Conservation (phyloP, 2,329 filamentous ascomycete species). For the Ploettnerulaceae sp. region DNA sequence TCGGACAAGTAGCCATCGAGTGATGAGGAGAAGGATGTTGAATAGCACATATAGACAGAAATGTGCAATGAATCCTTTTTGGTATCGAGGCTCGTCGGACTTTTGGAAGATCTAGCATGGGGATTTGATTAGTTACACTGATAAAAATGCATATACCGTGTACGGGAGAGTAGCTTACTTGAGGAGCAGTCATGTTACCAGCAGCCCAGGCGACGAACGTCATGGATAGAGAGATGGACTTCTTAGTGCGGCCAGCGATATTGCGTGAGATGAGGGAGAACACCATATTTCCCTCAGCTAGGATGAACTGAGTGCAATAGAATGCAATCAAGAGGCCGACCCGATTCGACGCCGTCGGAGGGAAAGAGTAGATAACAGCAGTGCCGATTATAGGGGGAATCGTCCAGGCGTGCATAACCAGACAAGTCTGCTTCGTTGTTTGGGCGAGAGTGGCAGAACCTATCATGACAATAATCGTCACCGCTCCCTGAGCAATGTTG, state of each 20-base stretch:
- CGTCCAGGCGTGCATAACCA: conserved; percentile 24
- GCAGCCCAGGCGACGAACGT: conserved; percentile 55
- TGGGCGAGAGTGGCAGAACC: conserved; percentile 23
- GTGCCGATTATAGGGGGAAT: conserved; percentile 26
- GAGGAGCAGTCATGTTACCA: conserved; percentile 50
- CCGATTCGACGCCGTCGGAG: conserved; percentile 21
- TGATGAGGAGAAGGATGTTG: conserved; percentile 29
- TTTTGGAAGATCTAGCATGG: conserved; percentile 27
- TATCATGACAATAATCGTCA: conserved; percentile 29
- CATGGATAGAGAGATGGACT: conserved; percentile 49
- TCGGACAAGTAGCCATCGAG: too few species aligned
- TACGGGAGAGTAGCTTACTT: too few species aligned
- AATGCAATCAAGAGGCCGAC: conserved; percentile 30
- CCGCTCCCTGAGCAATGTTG: conserved; percentile 31
- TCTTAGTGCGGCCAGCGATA: conserved; percentile 57
- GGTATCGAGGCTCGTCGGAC: conserved; percentile 20
- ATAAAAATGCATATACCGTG: too few species aligned
- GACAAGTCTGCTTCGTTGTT: conserved; percentile 22
- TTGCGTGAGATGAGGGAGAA: conserved; percentile 51
- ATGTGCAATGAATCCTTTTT: conserved; percentile 35
- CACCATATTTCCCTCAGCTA: conserved; percentile 49
- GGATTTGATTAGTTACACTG: too few species aligned
- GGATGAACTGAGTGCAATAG: conserved; percentile 32
- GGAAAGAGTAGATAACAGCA: conserved; percentile 24
- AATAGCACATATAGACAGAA: conserved; percentile 36